Evolutionary conservation across 164 flowering plant species (phyloP).

Genomic region (Magnolia officinalis): DNA sequence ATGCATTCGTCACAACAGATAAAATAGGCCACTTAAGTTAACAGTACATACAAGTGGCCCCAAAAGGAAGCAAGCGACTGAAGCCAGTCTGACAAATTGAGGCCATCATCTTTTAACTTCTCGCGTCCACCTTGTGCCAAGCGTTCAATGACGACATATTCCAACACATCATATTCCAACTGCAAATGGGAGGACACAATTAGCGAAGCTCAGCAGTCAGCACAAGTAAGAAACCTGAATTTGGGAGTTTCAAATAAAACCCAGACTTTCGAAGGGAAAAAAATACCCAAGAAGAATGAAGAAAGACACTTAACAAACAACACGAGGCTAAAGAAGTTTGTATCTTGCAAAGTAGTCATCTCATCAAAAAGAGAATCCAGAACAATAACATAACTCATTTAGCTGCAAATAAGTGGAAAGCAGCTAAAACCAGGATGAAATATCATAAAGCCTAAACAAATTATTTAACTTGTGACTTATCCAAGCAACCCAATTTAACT

Average conservation of each 20-base stretch:
- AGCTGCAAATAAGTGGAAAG: no score
- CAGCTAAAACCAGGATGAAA: no score
- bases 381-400: background rate
- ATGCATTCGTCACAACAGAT: background rate
- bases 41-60: slow-evolving; percentile 92
- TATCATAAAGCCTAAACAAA: no score
- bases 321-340: no score
- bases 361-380: background rate
- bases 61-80: slow-evolving; percentile 98
- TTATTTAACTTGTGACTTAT: no score
- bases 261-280: background rate
- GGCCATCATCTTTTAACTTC: slow-evolving; percentile 95
- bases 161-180: slow-evolving; percentile 96
- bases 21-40: slow-evolving; percentile 2
- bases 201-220: background rate
- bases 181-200: slow-evolving; percentile 28
- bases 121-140: slow-evolving; percentile 93
- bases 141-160: slow-evolving; percentile 98
- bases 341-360: background rate
- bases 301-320: background rate
- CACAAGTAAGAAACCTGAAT: background rate
- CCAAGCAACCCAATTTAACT: no score
- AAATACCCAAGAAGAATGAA: background rate
- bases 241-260: background rate
- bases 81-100: slow-evolving; percentile 98